phyloP scores from a whole-genome alignment of 1,139 yeast species.

The Wickerhamiella pararugosa region DNA sequence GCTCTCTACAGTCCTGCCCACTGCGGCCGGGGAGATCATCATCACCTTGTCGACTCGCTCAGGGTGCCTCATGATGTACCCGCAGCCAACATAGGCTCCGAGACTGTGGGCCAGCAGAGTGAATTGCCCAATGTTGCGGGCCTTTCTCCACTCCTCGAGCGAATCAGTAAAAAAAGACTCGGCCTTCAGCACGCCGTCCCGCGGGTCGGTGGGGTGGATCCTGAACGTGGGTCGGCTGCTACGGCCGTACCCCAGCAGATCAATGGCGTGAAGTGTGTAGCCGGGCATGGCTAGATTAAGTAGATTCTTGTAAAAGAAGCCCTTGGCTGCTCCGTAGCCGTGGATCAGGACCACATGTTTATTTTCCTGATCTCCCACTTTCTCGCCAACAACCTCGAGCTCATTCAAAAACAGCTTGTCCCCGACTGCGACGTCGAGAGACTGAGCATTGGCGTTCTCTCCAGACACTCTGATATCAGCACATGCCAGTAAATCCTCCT shows the following conservation, averaged over 20 bases:
- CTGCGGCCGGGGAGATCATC: conserved; percentile 81
- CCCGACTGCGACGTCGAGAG: conserved; percentile 9
- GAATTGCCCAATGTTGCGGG: conserved; percentile 36
- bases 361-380: conserved; percentile 14
- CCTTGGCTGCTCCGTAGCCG: conserved; percentile 85
- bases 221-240: conserved; percentile 46
- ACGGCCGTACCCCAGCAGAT: conserved; percentile 73
- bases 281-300: conserved; percentile 30
- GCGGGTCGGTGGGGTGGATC: conserved; percentile 19
- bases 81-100: conserved; percentile 77
- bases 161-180: conserved; percentile 70
- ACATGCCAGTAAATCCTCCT: conserved; percentile 28
- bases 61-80: conserved; percentile 66
- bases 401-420: conserved; percentile 42
- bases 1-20: conserved; percentile 26
- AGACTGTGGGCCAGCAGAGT: conserved; percentile 80
- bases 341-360: conserved; percentile 50
- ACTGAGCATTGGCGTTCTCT: conserved; percentile 16
- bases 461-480: conserved; percentile 17
- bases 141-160: conserved; percentile 69
- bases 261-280: conserved; percentile 55
- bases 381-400: conserved; percentile 27
- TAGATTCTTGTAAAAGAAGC: conserved; percentile 71
- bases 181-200: conserved; percentile 27
- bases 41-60: conserved; percentile 47